Percentiles rank a stretch among this genome's conserved stretches.
Conservation (phyloP, 192 early-diverging fungal genomes). For the Cladochytrium replicatum region DNA sequence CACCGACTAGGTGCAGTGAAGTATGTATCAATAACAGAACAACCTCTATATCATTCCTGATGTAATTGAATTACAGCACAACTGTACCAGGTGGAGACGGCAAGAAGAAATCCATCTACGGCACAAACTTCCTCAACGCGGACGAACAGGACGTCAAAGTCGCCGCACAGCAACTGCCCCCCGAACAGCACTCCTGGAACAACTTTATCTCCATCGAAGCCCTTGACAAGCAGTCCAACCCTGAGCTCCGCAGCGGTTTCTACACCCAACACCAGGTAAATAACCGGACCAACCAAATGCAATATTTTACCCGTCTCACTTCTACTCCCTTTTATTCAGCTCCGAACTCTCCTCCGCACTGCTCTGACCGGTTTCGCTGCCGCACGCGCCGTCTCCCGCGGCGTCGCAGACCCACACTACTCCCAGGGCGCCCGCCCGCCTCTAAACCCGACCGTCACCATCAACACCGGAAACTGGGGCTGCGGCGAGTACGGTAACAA, state of each 20-base stretch:
- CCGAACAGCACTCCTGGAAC: neutral
- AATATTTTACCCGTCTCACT: neutral
- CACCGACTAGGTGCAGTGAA: neutral
- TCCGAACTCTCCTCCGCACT: neutral
- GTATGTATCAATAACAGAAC: neutral
- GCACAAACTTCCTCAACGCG: neutral
- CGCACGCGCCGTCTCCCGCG: neutral
- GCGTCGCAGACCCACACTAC: neutral
- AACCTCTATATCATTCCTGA: neutral
- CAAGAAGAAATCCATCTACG: no score
- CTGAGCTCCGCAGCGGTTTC: neutral
- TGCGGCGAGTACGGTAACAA: neutral
- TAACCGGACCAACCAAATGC: neutral
- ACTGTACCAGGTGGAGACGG: no score
- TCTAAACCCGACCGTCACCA: no score
- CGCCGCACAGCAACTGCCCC: neutral
- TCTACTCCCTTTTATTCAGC: neutral
- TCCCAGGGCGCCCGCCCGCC: neutral
- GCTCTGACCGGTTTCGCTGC: neutral
- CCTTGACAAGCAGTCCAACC: neutral
- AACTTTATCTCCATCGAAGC: neutral
- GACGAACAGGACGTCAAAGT: neutral
- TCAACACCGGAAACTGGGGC: constrained; percentile 1
- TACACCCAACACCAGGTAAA: neutral
- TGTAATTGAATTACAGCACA: no score